Evolutionary conservation across 1,284 basidiomycete species (phyloP).

Genomic region (Fistulina hepatica): DNA sequence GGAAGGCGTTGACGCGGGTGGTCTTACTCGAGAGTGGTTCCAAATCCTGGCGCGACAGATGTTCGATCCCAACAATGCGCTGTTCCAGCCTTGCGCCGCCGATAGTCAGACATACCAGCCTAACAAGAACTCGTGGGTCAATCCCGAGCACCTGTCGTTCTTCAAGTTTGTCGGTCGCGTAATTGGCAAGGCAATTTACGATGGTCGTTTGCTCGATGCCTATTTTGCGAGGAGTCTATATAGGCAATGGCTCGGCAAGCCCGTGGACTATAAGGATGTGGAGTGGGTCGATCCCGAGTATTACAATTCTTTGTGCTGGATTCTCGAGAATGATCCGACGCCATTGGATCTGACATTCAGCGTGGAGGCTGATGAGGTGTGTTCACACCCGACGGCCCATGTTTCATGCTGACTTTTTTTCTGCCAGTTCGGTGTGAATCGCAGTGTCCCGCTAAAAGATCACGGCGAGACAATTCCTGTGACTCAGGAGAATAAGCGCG

Average conservation of each 20-base stretch:
- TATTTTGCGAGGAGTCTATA: constrained; percentile 97
- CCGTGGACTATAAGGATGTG: constrained; percentile 87
- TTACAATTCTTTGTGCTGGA: constrained; percentile 89
- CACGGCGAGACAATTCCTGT: constrained; percentile 76
- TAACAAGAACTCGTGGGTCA: constrained; percentile 90
- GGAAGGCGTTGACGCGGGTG: constrained; percentile 97
- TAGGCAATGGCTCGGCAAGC: constrained; percentile 84
- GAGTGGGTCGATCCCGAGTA: constrained; percentile 97
- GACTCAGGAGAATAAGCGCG: constrained; percentile 91
- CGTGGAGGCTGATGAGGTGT: constrained; percentile 83
- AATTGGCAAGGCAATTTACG: constrained; percentile 94
- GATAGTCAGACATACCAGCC: constrained; percentile 94
- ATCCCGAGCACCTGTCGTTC: constrained; percentile 92
- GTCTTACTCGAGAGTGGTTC: constrained; percentile 98
- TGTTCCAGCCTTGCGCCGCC: constrained; percentile 96
- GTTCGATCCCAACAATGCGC: constrained; percentile 98
- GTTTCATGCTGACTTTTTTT: constrained; percentile 7
- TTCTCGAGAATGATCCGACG: constrained; percentile 84
- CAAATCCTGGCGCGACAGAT: constrained; percentile 95
- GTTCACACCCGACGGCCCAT: constrained; percentile 17
- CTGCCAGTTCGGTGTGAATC: constrained; percentile 80
- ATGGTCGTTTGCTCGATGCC: constrained; percentile 91
- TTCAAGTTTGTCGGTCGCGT: constrained; percentile 99
- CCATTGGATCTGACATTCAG: constrained; percentile 80
- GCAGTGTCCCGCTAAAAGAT: constrained; percentile 78